Conservation (phyloP, 2,329 filamentous ascomycete species). For the Aspergillus jensenii region DNA sequence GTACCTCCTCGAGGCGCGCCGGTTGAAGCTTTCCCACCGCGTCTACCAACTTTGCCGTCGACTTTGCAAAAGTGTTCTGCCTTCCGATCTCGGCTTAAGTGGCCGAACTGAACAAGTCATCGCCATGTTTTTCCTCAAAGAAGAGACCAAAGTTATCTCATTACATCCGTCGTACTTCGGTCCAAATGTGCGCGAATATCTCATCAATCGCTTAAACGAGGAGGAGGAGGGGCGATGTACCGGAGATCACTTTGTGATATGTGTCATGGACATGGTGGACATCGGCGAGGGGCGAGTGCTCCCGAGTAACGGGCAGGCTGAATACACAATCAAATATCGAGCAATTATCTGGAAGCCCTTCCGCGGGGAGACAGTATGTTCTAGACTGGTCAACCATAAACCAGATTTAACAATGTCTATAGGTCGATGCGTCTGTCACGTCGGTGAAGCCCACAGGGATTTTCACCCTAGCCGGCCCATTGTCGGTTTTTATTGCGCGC, state of each 20-base stretch:
- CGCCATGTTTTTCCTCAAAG: constrained; percentile 95
- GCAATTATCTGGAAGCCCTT: constrained; percentile 98
- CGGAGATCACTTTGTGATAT: constrained; percentile 95
- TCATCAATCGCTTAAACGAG: constrained; percentile 83
- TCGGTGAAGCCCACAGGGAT: constrained; percentile 89
- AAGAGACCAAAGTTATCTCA: constrained; percentile 90
- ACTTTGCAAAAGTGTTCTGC: neutral
- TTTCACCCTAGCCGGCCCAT: constrained; percentile 55
- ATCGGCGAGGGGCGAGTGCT: constrained; percentile 92
- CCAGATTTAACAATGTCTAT: constrained; percentile 31
- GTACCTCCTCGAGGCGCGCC: neutral
- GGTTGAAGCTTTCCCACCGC: neutral
- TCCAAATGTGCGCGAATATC: constrained; percentile 85
- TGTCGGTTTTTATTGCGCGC: constrained; percentile 56
- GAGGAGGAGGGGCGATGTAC: constrained; percentile 96
- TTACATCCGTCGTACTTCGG: constrained; percentile 97
- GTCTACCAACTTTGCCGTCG: neutral
- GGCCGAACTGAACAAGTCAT: neutral
- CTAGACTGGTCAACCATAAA: constrained; percentile 4
- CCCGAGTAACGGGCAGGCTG: constrained; percentile 84
- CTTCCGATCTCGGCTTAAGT: neutral
- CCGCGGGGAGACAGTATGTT: constrained; percentile 90
- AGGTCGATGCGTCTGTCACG: constrained; percentile 92
- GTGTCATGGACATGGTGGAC: constrained; percentile 94
- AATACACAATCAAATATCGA: constrained; percentile 92